These are phyloP conservation scores for Lipomyces mesembrius DNA, from an alignment of 805 yeast genomes.

Conservation along the genomic window DNA sequence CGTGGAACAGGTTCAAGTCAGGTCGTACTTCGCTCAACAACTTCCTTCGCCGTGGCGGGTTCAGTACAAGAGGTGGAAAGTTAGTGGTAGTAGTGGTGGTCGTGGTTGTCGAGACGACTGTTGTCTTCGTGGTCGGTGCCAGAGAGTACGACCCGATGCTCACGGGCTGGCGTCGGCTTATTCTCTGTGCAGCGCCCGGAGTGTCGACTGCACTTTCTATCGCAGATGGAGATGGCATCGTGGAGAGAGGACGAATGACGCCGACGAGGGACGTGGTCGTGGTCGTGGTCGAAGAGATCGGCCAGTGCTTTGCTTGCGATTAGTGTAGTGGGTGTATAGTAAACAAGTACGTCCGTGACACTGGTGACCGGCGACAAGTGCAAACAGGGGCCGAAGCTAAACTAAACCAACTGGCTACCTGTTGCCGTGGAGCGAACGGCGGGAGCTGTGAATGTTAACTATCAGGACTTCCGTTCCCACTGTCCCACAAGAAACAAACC, in stretches of 20 bases:
- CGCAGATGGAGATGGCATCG: conserved; percentile 2
- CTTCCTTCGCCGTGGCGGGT: conserved; percentile 16
- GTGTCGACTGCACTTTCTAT: not conserved
- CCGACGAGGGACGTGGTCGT: not conserved
- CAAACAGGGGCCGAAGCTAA: not conserved
- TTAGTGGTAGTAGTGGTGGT: conserved; percentile 37
- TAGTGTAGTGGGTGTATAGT: not conserved
- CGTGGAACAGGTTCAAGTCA: conserved; percentile 1
- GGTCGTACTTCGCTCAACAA: not conserved
- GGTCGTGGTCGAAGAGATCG: not conserved
- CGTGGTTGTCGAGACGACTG: conserved; percentile 37
- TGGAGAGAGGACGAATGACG: not conserved
- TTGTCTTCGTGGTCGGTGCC: conserved; percentile 36
- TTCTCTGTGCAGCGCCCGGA: not conserved
- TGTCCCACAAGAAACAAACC: not conserved
- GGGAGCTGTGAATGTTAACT: not conserved
- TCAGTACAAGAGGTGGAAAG: conserved; percentile 34
- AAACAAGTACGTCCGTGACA: not conserved
- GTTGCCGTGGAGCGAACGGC: not conserved
- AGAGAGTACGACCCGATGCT: conserved; percentile 23
- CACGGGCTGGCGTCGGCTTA: not conserved
- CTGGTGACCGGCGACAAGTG: not conserved
- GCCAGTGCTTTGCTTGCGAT: not conserved
- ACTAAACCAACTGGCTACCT: not conserved
- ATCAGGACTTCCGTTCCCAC: not conserved